Base-by-base conservation (phyloP, 306 rosid species). In the Fragaria iinumae region DNA sequence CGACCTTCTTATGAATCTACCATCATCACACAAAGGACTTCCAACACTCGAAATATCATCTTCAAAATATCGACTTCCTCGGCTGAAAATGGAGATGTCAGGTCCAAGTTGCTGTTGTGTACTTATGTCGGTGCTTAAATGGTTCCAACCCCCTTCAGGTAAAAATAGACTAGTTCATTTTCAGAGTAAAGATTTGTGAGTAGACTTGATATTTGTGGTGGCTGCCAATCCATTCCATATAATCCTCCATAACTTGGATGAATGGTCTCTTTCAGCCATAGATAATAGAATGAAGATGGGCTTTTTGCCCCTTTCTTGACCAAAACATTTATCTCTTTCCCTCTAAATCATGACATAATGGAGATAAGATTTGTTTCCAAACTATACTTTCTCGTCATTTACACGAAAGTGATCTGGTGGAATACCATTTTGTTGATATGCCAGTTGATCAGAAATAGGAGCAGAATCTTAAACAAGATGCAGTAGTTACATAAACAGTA, bases 211-310 rank as follows among this genome's bases (percentile, higher is more conserved):
- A 68, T 68, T 41, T 39, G 21, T 17, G 17, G 80, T 77, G 68
- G 47, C 50, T 12, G 4, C 67, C 57, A 27, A 55, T 25, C 4
- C n/a, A 17, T 18, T 25, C 20, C 17, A 29, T 49, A 11, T 17
- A 76, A 67, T 14, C 68, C 47, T 55, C n/a, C 57, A 3, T 10
- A 25, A 17, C 34, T n/a, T 38, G 39, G 32, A 39, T 5, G 75
- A 67, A 20, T 76, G 20, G 80, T 68, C 57, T 39, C 48, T 67
- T 53, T 68, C 80, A 32, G 23, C 56, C 41, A 27, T 11, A 18
- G 21, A 20, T 18, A 23, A 39, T 9, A 52, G 45, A 44, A 59
- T 7, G 44, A 67, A 77, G 45, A 38, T 17, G 75, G 23, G 52
- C 0, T 8, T 57, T 57, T 18, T 52, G 27, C 9, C 18, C 62